These are phyloP conservation scores for Hypomyces perniciosus DNA, from an alignment of 2,329 filamentous ascomycete species.

Conservation along the genomic window DNA sequence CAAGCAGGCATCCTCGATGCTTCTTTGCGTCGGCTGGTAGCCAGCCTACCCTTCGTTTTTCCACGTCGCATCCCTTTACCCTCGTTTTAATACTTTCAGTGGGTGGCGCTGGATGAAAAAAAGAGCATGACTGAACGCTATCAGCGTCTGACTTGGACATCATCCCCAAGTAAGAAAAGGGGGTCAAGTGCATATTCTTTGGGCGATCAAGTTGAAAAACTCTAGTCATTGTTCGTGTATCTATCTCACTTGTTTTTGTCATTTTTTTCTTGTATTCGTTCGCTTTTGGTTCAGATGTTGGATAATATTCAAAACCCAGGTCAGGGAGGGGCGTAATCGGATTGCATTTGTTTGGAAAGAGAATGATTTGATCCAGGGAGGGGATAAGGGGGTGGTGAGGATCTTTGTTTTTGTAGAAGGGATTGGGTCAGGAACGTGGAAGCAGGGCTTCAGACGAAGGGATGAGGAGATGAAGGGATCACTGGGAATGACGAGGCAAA, in stretches of 20 bases:
- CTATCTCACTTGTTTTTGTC: constrained; percentile 17
- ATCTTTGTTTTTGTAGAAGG: constrained; percentile 4
- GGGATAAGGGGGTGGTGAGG: background rate
- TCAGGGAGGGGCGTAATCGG: too few species aligned
- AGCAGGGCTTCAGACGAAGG: constrained; percentile 11
- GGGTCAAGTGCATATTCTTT: background rate
- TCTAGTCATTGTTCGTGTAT: constrained; percentile 11
- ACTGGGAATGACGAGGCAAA: background rate
- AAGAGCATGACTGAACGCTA: background rate
- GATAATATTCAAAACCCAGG: background rate
- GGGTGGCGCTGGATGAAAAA: background rate
- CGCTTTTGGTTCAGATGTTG: constrained; percentile 3
- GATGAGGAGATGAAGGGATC: constrained; percentile 10
- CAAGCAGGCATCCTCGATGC: background rate
- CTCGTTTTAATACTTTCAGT: background rate
- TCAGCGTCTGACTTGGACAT: constrained; percentile 1
- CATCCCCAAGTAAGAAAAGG: background rate
- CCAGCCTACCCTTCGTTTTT: background rate
- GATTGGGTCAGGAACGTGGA: constrained; percentile 4
- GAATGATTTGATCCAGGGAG: background rate
- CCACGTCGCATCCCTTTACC: background rate
- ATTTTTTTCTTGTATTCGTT: constrained; percentile 12
- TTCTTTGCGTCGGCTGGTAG: background rate
- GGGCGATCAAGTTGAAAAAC: background rate
- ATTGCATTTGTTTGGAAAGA: background rate